Base-by-base conservation (phyloP, 768 basidiomycete genomes). In the Amanita pallidorosea region DNA sequence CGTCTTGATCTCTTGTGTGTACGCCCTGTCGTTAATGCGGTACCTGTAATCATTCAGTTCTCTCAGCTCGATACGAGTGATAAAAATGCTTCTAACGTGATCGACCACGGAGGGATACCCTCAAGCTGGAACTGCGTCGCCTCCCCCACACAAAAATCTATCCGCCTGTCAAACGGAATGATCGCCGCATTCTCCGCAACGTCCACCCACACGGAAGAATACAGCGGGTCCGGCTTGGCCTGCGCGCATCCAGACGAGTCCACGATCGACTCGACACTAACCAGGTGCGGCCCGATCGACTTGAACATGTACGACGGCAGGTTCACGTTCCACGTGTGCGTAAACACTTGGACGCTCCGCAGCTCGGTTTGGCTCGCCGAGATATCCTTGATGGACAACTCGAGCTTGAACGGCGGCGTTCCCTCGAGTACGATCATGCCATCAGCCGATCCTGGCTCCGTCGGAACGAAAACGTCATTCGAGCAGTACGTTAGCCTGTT, bases 161-260 rank as follows among this genome's bases (percentile, higher is more conserved):
- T 74, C 51, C 80, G 75, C 51, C 83, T 71, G 58, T 87, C 85
- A 57, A 92, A 79, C 5, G 95, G 85, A 42, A 91, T 76, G 49
- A 99, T 92, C 11, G 89, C 81, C 7, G 96, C 96, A 1, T 90
- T 90, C 66, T 99, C 96, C 2, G 92, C 89, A n/a, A 98, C 92
- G 57, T 97, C 91, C 11, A 93, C 77, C 84, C 85, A 87, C 35
- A 88, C 74, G 15, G 79, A 79, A 48, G 77, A 74, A 29, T 67
- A 67, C 33, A 77, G 63, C 2, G 80, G 79, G 53, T 88, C 80
- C 12, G 85, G 70, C 33, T 76, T 70, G 12, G 80, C 77, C 51
- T 90, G 84, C 46, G 82, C 83, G 65, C 96, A 98, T 29, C 75
- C 80, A 4, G 85, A 88, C 13, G 85, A 76, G 66, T 99, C 96